Evolutionary conservation across 495 filamentous ascomycete species (phyloP).

Genomic region (Tuber borchii): DNA sequence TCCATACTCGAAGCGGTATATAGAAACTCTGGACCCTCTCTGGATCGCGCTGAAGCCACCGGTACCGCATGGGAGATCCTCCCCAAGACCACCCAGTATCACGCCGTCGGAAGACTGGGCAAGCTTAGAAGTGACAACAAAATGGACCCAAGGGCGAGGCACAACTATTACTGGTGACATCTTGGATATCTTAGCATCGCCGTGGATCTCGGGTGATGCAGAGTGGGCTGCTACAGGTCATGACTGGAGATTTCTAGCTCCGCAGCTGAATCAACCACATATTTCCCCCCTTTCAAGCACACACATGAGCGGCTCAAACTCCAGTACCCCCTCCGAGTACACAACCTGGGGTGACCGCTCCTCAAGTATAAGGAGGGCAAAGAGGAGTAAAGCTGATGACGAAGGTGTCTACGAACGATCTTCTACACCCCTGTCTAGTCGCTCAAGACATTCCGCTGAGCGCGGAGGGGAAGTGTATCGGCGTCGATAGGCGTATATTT

Average conservation of each 20-base stretch:
- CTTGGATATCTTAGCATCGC: slow-evolving; percentile 22
- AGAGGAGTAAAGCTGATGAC: slow-evolving; percentile 30
- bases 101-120: slow-evolving; percentile 13
- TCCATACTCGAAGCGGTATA: slow-evolving; percentile 25
- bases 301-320: slow-evolving; percentile 9
- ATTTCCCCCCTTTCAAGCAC: slow-evolving; percentile 11
- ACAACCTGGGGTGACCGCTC: slow-evolving; percentile 19
- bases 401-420: slow-evolving; percentile 4
- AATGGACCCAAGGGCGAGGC: slow-evolving; percentile 26
- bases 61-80: slow-evolving; percentile 2
- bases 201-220: slow-evolving; percentile 23
- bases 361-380: slow-evolving; percentile 25
- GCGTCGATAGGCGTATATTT: not conserved
- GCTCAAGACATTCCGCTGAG: not conserved
- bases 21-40: slow-evolving; percentile 31
- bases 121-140: slow-evolving; percentile 17
- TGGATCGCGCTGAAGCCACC: slow-evolving; percentile 32
- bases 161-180: slow-evolving; percentile 25
- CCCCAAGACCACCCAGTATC: slow-evolving; percentile 9
- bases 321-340: slow-evolving; percentile 3
- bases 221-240: slow-evolving; percentile 23
- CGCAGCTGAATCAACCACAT: not conserved
- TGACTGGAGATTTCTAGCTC: slow-evolving; percentile 31
- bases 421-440: not conserved
- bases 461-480: not conserved